Percentiles rank a stretch among this genome's conserved stretches.
phyloP scores from a whole-genome alignment of 768 basidiomycete genomes.

The Russula sp. region DNA sequence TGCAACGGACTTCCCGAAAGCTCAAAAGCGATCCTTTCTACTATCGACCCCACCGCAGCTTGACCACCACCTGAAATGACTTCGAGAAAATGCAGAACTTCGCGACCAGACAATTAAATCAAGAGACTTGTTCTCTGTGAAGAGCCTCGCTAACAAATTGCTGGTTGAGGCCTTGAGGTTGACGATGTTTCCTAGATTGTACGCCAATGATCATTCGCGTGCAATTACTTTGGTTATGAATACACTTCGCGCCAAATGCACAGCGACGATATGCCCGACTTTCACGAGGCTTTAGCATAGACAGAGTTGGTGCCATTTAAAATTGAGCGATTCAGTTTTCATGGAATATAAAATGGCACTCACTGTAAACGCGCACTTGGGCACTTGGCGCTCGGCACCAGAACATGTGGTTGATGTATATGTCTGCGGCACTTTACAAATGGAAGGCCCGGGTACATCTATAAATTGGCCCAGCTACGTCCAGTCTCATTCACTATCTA shows the following conservation, averaged over 20 bases:
- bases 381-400: too few relatives aligned
- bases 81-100: background rate
- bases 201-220: background rate
- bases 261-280: background rate
- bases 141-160: too few relatives aligned
- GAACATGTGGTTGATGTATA: too few relatives aligned
- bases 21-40: too few relatives aligned
- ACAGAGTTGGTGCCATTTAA: background rate
- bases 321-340: background rate
- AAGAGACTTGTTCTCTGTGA: too few relatives aligned
- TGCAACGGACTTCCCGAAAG: too few relatives aligned
- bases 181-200: background rate
- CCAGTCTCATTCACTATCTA: background rate
- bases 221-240: background rate
- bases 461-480: background rate
- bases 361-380: too few relatives aligned
- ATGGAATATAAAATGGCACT: background rate
- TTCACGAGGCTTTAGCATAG: background rate
- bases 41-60: background rate
- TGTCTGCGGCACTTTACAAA: background rate
- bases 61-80: background rate
- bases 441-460: too few relatives aligned
- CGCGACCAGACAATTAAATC: background rate
- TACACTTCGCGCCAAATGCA: background rate
- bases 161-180: background rate